A percentile compares a stretch with the other conserved stretches of the same genome.
These are phyloP conservation scores for Psilocybe subaeruginosa DNA, from an alignment of 768 basidiomycete species.

Conservation along the genomic window DNA sequence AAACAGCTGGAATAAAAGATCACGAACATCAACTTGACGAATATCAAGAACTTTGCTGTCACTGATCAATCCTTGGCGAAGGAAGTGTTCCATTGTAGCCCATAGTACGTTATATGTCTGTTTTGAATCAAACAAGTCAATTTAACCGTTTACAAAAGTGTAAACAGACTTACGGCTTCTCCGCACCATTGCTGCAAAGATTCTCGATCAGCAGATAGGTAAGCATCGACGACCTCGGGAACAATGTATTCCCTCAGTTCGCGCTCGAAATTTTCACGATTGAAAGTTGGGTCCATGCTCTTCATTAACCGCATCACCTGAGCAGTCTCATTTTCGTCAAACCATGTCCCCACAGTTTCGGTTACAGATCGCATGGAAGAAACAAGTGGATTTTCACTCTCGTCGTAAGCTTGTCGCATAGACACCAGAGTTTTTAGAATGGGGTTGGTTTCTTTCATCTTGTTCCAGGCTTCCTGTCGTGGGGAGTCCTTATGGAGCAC, in stretches of 20 bases:
- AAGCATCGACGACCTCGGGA: slow-evolving; percentile 97
- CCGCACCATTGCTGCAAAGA: slow-evolving; percentile 89
- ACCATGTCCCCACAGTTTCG: slow-evolving; percentile 83
- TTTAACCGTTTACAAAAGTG: slow-evolving; percentile 8
- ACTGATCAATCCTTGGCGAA: slow-evolving; percentile 86
- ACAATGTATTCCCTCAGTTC: slow-evolving; percentile 97
- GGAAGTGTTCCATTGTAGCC: slow-evolving; percentile 96
- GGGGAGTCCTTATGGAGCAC: slow-evolving; percentile 85
- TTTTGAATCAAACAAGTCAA: background rate
- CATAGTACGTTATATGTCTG: slow-evolving; percentile 98
- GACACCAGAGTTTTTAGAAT: slow-evolving; percentile 60
- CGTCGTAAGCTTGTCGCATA: slow-evolving; percentile 77
- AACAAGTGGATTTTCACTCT: slow-evolving; percentile 92
- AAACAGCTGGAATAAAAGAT: background rate
- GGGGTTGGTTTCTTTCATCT: slow-evolving; percentile 79
- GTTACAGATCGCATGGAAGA: slow-evolving; percentile 83
- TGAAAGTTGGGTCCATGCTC: slow-evolving; percentile 85
- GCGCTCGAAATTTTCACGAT: slow-evolving; percentile 82
- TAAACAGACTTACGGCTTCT: slow-evolving; percentile 76
- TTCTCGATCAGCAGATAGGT: slow-evolving; percentile 88
- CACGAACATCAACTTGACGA: slow-evolving; percentile 90
- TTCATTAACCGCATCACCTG: slow-evolving; percentile 89
- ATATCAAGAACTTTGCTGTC: slow-evolving; percentile 97
- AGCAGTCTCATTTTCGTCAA: slow-evolving; percentile 98
- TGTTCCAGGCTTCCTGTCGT: slow-evolving; percentile 80